Evolutionary conservation across 2,329 filamentous ascomycete species (phyloP).

Genomic region (Cytospora piceae): DNA sequence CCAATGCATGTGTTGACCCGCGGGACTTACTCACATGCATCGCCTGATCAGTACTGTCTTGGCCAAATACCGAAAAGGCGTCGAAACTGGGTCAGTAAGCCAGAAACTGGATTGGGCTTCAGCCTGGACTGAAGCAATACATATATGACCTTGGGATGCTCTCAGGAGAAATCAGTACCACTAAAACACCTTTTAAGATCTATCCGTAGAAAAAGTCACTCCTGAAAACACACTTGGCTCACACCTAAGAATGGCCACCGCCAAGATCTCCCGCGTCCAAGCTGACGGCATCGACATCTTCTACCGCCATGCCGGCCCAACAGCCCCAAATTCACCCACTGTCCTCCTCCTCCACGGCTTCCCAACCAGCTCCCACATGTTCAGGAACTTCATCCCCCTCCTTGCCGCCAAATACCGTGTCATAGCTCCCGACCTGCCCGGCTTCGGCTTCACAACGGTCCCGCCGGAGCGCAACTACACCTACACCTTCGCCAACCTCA

Average conservation of each 20-base stretch:
- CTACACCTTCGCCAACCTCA: conserved; percentile 59
- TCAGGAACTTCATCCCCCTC: conserved; percentile 49
- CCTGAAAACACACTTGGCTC: background rate
- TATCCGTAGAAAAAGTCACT: background rate
- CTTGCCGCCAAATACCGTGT: conserved; percentile 44
- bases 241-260: conserved; percentile 16
- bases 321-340: conserved; percentile 37
- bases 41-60: background rate
- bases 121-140: background rate
- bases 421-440: conserved; percentile 62
- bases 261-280: conserved; percentile 33
- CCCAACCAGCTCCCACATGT: conserved; percentile 48
- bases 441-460: conserved; percentile 60
- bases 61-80: background rate
- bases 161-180: background rate
- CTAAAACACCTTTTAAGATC: background rate
- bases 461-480: conserved; percentile 46
- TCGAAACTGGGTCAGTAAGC: background rate
- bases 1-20: background rate
- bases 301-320: conserved; percentile 43
- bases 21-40: background rate
- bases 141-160: background rate
- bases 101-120: background rate
- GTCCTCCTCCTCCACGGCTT: conserved; percentile 52
- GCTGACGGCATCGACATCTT: conserved; percentile 45